These are phyloP conservation scores for Saccharomyces hybrid DNA, from an alignment of 1,139 yeast species.

Conservation along the genomic window DNA sequence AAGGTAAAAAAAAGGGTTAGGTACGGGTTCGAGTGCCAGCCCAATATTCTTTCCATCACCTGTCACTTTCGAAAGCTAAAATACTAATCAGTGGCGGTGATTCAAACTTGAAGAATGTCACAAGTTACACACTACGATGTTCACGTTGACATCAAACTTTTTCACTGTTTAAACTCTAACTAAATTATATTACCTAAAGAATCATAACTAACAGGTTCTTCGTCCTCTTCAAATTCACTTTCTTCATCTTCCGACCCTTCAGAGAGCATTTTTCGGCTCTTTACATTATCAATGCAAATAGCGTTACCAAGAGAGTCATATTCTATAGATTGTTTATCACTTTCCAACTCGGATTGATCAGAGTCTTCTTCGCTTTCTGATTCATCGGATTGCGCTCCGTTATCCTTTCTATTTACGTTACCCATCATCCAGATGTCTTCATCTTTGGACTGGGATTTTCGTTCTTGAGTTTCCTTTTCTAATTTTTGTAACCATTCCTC, in stretches of 20 bases:
- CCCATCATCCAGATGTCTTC: slow-evolving; percentile 77
- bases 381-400: slow-evolving; percentile 17
- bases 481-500: slow-evolving; percentile 63
- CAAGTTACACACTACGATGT: too few species aligned
- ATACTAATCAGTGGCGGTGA: too few species aligned
- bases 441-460: slow-evolving; percentile 44
- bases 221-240: slow-evolving; percentile 4
- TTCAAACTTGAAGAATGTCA: too few species aligned
- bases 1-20: too few species aligned
- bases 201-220: slow-evolving; percentile 13
- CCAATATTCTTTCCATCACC: too few species aligned
- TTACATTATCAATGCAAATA: slow-evolving; percentile 17
- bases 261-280: slow-evolving; percentile 17
- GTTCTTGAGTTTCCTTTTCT: slow-evolving; percentile 59
- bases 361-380: slow-evolving; percentile 25
- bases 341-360: slow-evolving; percentile 22
- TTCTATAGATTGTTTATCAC: slow-evolving; percentile 22
- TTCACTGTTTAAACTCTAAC: too few species aligned
- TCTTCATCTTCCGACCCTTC: slow-evolving; percentile 22
- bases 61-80: too few species aligned
- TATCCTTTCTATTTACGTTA: slow-evolving; percentile 48
- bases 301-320: slow-evolving; percentile 25
- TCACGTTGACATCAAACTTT: too few species aligned
- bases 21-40: too few species aligned
- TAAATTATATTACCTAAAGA: slow-evolving; percentile 23